Percentiles rank a stretch among this genome's conserved stretches.
Conservation (phyloP, 148 eudicot species). For the Chenopodium suecicum region DNA sequence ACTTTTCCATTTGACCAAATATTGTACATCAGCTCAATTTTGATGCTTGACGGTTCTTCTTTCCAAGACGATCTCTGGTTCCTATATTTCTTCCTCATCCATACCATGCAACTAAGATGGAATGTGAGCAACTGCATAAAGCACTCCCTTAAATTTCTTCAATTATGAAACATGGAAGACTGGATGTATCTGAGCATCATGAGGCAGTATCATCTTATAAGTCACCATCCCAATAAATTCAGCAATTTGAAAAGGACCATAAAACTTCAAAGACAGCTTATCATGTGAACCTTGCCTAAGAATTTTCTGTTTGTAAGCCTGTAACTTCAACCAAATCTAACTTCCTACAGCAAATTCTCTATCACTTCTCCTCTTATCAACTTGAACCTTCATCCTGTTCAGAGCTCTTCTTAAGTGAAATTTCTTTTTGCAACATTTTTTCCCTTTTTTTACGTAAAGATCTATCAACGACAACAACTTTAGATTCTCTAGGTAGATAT, state of each 20-base stretch:
- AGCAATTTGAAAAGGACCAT: background rate
- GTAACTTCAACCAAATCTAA: conserved; percentile 8
- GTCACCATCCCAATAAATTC: background rate
- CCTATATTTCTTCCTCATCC: background rate
- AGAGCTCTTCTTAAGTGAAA: conserved; percentile 7
- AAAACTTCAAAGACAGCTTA: background rate
- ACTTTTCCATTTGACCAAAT: background rate
- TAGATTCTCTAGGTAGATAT: conserved; percentile 1
- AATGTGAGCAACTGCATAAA: background rate
- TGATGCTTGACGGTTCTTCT: background rate
- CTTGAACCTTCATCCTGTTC: background rate
- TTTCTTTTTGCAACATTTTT: background rate
- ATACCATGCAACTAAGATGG: background rate
- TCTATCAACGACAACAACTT: background rate
- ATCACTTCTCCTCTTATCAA: background rate
- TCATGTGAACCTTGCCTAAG: background rate
- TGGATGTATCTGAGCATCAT: background rate
- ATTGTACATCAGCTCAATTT: background rate
- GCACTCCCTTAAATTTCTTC: background rate
- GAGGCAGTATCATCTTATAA: background rate
- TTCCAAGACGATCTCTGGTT: background rate
- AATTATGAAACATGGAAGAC: background rate
- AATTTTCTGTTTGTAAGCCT: background rate
- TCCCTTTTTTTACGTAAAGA: background rate
- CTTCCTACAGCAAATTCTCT: background rate